Evolutionary conservation across 371 early-diverging fungal genomes (phyloP).

Genomic region (Haplosporangium sp.): DNA sequence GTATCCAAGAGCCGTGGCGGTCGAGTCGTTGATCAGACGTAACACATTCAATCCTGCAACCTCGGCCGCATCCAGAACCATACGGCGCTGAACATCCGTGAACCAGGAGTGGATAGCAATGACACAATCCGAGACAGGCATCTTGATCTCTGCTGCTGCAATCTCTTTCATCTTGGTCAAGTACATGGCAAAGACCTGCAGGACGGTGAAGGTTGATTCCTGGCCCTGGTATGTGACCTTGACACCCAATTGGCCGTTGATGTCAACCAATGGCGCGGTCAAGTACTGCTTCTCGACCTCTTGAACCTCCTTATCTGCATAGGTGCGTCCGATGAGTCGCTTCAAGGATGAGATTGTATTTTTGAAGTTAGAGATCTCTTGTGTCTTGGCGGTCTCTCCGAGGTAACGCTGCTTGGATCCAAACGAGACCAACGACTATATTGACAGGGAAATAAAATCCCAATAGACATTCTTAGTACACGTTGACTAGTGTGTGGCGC

Average conservation of each 20-base stretch:
- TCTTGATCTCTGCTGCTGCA: conserved; percentile 84
- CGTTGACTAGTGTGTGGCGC: neutral
- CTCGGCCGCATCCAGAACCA: conserved; percentile 88
- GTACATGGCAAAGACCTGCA: conserved; percentile 95
- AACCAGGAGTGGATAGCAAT: conserved; percentile 96
- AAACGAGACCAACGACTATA: conserved; percentile 87
- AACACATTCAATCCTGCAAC: conserved; percentile 95
- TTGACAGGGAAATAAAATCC: neutral
- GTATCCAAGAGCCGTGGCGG: conserved; percentile 94
- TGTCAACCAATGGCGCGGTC: conserved; percentile 83
- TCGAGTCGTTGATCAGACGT: conserved; percentile 92
- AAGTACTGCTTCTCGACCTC: conserved; percentile 85
- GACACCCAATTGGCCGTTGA: conserved; percentile 88
- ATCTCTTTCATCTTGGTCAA: conserved; percentile 92
- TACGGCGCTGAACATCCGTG: conserved; percentile 93
- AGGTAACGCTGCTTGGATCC: conserved; percentile 94
- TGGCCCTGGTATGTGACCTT: conserved; percentile 87
- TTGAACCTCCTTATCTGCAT: conserved; percentile 88
- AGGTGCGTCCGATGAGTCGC: conserved; percentile 95
- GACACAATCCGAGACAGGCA: conserved; percentile 92
- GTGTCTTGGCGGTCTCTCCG: conserved; percentile 96
- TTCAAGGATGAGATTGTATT: conserved; percentile 95
- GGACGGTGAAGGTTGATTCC: conserved; percentile 81
- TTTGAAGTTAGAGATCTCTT: conserved; percentile 94
- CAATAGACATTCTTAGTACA: no score